Conservation (phyloP, 2,329 filamentous ascomycete species). For the Curvularia spicifera region DNA sequence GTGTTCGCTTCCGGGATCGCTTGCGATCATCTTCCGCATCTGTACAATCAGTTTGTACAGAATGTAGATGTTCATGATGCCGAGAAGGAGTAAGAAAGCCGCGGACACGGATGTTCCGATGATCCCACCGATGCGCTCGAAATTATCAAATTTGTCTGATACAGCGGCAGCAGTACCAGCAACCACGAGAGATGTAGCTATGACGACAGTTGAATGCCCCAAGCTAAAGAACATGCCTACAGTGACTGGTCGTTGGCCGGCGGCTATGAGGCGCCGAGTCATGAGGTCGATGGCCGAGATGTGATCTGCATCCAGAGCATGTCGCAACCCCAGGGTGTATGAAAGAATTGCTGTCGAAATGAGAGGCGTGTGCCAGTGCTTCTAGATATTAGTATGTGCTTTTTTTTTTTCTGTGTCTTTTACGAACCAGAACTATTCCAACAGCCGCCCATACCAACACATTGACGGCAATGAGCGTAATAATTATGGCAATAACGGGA, state of each 20-base stretch:
- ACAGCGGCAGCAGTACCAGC: conserved; percentile 88
- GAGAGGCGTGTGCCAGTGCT: conserved; percentile 60
- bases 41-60: conserved; percentile 76
- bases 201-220: conserved; percentile 90
- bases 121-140: conserved; percentile 81
- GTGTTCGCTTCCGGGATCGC: conserved; percentile 55
- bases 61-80: conserved; percentile 84
- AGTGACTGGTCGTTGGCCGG: conserved; percentile 83
- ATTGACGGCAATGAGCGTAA: conserved; percentile 61
- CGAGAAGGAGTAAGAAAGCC: conserved; percentile 80
- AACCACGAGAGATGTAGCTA: conserved; percentile 88
- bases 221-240: conserved; percentile 95
- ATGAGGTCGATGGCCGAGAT: conserved; percentile 92
- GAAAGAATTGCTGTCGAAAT: conserved; percentile 82
- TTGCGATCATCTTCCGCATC: conserved; percentile 66
- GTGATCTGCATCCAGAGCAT: conserved; percentile 98
- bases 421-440: conserved; percentile 62
- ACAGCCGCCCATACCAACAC: conserved; percentile 64
- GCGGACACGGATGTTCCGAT: conserved; percentile 89
- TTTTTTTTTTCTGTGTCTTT: background rate
- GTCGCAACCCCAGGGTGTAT: conserved; percentile 86
- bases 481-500: conserved; percentile 63
- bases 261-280: conserved; percentile 85
- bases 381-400: background rate
- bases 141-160: conserved; percentile 78